phyloP scores from a whole-genome alignment of 2,329 filamentous ascomycete species.

The Diaporthe sp. region DNA sequence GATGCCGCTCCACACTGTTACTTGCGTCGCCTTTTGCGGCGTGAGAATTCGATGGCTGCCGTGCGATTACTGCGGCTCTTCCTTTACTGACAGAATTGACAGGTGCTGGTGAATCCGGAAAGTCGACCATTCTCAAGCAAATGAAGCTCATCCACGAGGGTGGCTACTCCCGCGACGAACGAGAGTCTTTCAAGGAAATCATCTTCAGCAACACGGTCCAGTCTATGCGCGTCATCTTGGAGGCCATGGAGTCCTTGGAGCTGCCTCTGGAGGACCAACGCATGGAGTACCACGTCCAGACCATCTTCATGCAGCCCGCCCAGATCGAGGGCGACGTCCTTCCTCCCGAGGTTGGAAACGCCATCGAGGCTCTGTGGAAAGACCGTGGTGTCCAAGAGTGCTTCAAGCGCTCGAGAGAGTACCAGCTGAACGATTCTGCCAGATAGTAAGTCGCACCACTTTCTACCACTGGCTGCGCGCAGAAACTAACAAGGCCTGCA shows the following conservation, averaged over 20 bases:
- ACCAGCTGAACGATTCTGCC: constrained; percentile 95
- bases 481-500: constrained; percentile 59
- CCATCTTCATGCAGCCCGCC: constrained; percentile 97
- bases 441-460: constrained; percentile 83
- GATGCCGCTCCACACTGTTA: not conserved
- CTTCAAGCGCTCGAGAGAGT: constrained; percentile 95
- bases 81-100: constrained; percentile 46
- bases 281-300: constrained; percentile 97
- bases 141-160: constrained; percentile 99
- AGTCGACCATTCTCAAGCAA: constrained; percentile 95
- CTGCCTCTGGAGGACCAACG: constrained; percentile 91
- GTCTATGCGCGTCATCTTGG: constrained; percentile 78
- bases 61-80: not conserved
- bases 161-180: constrained; percentile 93
- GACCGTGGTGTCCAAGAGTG: constrained; percentile 94
- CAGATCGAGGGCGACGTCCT: constrained; percentile 97
- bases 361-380: constrained; percentile 93
- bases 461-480: not conserved
- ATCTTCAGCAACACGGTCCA: constrained; percentile 80
- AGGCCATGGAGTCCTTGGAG: constrained; percentile 78
- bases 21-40: not conserved
- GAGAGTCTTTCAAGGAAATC: constrained; percentile 79
- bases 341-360: constrained; percentile 93
- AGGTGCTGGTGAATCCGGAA: constrained; percentile 98
- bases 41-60: not conserved